phyloP scores from a whole-genome alignment of 352 stramenopile species.

The Aphanomyces invadans region DNA sequence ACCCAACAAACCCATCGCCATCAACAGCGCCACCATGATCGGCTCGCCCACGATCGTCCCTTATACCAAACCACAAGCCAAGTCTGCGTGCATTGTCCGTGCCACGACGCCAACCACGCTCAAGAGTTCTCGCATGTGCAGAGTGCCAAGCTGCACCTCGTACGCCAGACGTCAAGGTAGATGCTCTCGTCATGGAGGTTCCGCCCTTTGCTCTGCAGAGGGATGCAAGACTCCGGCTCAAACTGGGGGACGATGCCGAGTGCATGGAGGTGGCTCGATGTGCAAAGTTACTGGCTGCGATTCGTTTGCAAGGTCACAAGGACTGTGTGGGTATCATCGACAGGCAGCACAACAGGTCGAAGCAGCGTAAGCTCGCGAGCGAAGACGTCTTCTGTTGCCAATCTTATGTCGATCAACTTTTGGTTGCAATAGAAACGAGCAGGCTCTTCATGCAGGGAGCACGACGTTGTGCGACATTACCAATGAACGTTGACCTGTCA shows the following conservation, averaged over 20 bases:
- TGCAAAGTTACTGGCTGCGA: background rate
- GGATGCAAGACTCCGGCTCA: background rate
- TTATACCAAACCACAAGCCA: background rate
- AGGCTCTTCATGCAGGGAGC: no score
- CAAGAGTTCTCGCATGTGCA: background rate
- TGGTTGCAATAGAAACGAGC: no score
- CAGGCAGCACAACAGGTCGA: background rate
- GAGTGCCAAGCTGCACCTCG: background rate
- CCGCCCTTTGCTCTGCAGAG: background rate
- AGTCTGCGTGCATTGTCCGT: no score
- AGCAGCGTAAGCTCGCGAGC: background rate
- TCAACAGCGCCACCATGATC: background rate
- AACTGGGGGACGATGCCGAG: background rate
- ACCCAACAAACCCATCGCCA: background rate
- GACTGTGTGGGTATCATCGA: background rate
- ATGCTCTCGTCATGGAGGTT: constrained; percentile 4
- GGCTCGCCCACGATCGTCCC: no score
- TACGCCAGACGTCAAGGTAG: background rate
- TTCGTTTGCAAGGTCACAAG: background rate
- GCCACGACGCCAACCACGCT: background rate
- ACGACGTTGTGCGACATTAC: no score
- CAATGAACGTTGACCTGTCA: no score
- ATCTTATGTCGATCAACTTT: no score
- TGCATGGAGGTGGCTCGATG: background rate
- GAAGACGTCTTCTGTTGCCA: no score